Conservation (phyloP, 192 early-diverging fungal genomes). For the Haplosporangium gracile region DNA sequence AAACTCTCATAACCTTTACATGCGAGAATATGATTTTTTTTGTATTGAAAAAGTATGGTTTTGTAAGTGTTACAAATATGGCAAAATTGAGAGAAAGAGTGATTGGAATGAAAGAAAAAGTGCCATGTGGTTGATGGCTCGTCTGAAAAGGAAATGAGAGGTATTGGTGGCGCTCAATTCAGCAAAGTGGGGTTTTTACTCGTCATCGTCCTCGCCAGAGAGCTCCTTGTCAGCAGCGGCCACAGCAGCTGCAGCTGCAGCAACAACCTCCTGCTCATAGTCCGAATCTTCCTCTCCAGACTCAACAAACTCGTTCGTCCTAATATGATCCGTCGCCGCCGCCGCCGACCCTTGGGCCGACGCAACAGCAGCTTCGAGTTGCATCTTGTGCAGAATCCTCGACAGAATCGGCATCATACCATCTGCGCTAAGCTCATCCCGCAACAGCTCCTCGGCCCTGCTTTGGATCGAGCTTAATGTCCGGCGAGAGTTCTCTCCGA, state of each 20-base stretch:
- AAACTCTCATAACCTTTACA: background rate
- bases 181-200: background rate
- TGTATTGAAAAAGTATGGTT: background rate
- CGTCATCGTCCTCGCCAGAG: conserved; percentile 20
- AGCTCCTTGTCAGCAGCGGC: background rate
- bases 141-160: conserved; percentile 1
- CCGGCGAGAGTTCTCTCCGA: background rate
- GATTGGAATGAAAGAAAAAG: background rate
- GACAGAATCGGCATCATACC: background rate
- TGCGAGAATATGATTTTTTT: background rate
- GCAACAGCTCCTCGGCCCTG: conserved; percentile 18
- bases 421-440: background rate
- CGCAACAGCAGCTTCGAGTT: background rate
- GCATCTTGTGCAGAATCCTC: background rate
- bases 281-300: background rate
- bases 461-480: background rate
- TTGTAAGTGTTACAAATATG: background rate
- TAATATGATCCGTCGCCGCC: background rate
- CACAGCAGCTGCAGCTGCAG: background rate
- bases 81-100: background rate
- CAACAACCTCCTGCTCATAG: background rate
- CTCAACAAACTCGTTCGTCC: background rate
- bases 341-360: background rate
- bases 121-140: background rate
- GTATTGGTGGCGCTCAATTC: background rate